Evolutionary conservation across 768 basidiomycete genomes (phyloP), one percentile per base, ranked within the genome.

Genomic region (Trametes cinnabarina): DNA sequence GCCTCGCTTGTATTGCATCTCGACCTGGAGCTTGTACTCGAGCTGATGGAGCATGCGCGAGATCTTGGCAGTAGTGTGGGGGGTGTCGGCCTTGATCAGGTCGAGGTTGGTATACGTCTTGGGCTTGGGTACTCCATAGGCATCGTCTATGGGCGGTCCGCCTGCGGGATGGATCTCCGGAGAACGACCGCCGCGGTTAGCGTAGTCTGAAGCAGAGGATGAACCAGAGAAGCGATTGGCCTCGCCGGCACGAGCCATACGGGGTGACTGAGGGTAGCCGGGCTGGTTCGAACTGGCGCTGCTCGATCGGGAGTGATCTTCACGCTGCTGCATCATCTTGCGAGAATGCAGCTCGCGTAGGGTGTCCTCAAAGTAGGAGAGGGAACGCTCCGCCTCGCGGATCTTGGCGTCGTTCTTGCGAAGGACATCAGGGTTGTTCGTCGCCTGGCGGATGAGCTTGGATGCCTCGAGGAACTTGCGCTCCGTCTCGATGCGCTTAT

Each of bases 1-100:
- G 40, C 97, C 97, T 71, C 88, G 83, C 79, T 95, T 96, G 79
- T 98, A 98, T 75, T 98, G 94, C 77, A 90, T 84, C 75, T 99
- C 97, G 63, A 99, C 93, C 73, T 96, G 92, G 54, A 98, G 86
- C 77, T 99, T 99, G 84, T 98, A 99, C 74, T 98, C 95, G 61
- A 99, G 87, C 73, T 98, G 95, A 74, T 98, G 95, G 48, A 98
- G 84, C 95, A 98, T 98, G 65, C 85, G 85, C 40, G 94, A 92
- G 71, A 99, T 98, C 79, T 96, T 98, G 65, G 92, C 88, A 2
- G 95, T 89, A 19, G 94, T 94, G 69, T 96, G 85, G 15, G 96
- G 95, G 43, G 95, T 95, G 76, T 99, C 97, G 62, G 94, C 94
- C 75, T 95, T 95, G 74, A 97, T 93, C 61, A 99, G 78, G 79